Percentiles rank a stretch among this genome's conserved stretches.
These are phyloP conservation scores for Orychophragmus violaceus DNA, from an alignment of 345 rosid species.

Conservation along the genomic window DNA sequence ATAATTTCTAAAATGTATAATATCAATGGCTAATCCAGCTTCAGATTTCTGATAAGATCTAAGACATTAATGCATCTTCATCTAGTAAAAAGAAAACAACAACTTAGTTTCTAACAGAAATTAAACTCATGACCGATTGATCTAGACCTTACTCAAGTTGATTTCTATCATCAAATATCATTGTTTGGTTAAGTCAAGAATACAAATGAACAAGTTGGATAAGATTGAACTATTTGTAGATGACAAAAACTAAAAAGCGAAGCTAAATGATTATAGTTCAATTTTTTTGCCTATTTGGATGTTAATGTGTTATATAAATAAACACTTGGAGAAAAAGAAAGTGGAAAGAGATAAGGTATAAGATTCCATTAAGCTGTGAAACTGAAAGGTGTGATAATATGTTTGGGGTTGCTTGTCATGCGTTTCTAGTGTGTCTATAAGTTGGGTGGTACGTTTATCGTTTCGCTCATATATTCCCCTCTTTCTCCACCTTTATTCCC, in stretches of 20 bases:
- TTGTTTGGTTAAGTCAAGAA: too few species aligned
- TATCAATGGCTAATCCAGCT: too few species aligned
- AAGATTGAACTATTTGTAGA: neutral
- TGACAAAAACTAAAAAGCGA: neutral
- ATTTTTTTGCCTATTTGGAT: constrained; percentile 4
- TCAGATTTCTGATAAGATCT: too few species aligned
- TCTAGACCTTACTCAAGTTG: too few species aligned
- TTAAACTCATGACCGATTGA: too few species aligned
- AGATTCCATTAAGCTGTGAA: constrained; percentile 33
- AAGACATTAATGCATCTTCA: too few species aligned
- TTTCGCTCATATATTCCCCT: constrained; percentile 17
- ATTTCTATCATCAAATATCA: too few species aligned
- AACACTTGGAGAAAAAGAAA: neutral
- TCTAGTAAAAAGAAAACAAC: too few species aligned
- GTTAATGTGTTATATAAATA: constrained; percentile 19
- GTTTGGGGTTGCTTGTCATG: constrained; percentile 27
- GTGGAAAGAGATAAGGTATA: constrained; percentile 30
- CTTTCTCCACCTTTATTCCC: constrained; percentile 12
- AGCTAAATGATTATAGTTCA: constrained; percentile 1
- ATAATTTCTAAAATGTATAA: too few species aligned
- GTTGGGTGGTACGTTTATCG: constrained; percentile 30
- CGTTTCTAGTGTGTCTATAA: constrained; percentile 27
- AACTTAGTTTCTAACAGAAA: too few species aligned
- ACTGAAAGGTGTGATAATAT: constrained; percentile 26
- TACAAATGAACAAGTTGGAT: too few species aligned